Evolutionary conservation across 2,329 filamentous ascomycete genomes (phyloP).

Genomic region (Didymella segeticola): DNA sequence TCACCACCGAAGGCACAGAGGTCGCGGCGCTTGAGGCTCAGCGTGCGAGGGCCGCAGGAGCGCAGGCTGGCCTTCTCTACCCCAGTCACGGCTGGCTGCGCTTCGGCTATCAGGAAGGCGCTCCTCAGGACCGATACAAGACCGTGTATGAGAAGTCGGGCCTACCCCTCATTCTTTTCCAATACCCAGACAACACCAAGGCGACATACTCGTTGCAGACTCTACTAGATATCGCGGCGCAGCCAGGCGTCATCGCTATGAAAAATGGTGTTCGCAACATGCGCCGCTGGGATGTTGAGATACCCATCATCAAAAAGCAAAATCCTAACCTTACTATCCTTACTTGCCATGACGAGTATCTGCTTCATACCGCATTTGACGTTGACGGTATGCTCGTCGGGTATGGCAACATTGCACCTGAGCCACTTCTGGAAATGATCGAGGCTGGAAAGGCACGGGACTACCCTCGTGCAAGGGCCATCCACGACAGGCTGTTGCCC

Average conservation of each 20-base stretch:
- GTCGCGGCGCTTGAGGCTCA: constrained; percentile 61
- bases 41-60: constrained; percentile 59
- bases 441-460: constrained; percentile 59
- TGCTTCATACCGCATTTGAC: constrained; percentile 60
- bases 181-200: constrained; percentile 62
- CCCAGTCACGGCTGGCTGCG: constrained; percentile 62
- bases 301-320: constrained; percentile 59
- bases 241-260: constrained; percentile 62
- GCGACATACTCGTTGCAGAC: constrained; percentile 61
- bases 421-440: constrained; percentile 59
- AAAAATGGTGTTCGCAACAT: constrained; percentile 65
- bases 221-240: constrained; percentile 60
- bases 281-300: constrained; percentile 64
- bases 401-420: constrained; percentile 61
- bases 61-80: constrained; percentile 59
- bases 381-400: constrained; percentile 63
- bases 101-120: constrained; percentile 63
- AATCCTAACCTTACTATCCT: constrained; percentile 59
- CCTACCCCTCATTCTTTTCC: constrained; percentile 61
- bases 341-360: constrained; percentile 62
- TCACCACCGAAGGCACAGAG: constrained; percentile 61
- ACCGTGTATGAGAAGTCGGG: constrained; percentile 58
- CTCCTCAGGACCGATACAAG: constrained; percentile 61
- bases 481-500: constrained; percentile 60
- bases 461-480: constrained; percentile 55